Evolutionary conservation across 306 rosid species (phyloP), one percentile per base, ranked within the genome.

Genomic region (Cucumis hystrix): DNA sequence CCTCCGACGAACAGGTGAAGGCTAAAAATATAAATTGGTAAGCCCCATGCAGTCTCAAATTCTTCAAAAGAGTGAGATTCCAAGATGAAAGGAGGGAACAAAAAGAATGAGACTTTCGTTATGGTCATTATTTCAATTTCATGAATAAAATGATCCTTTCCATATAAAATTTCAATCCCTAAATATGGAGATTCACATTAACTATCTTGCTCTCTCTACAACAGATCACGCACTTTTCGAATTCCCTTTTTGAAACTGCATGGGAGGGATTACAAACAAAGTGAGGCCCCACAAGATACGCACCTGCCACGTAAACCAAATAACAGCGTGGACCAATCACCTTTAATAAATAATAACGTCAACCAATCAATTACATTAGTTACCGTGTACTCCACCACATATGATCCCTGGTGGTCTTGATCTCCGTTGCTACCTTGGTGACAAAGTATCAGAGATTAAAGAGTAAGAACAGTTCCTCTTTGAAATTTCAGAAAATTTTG

Each of bases 391-490:
- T 9, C 13, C 30, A 15, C 21, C 51, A 14, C 54, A 20, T 2
- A 5, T 1, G 67, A 75, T 75, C 23, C 21, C 5, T 0, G 13
- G 14, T 10, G 33, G 14, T 55, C 17, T 74, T 74, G 65, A 30
- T 58, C 55, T 75, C 78, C 35, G 8, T 75, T 21, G 78, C 21
- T 56, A 33, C 33, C 78, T 75, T 75, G 78, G 67, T 43, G 78
- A 40, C 66, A 75, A 75, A 75, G 78, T 39, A 57, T 75, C 65
- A 74, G 66, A 35, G 20, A 68, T 28, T 3, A 68, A 68, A n/a
- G 37, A 74, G 43, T 15, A 18, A 20, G 10, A 74, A 74, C 49
- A 16, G 25, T 23, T 23, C 25, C 25, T 23, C 25, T n/a, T n/a
- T n/a, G n/a, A n/a, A n/a, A n/a, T n/a, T n/a, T n/a, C n/a, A n/a